Conservation (phyloP, 176 grass and related monocot genomes). For the Rhipidocladum racemiflorum region DNA sequence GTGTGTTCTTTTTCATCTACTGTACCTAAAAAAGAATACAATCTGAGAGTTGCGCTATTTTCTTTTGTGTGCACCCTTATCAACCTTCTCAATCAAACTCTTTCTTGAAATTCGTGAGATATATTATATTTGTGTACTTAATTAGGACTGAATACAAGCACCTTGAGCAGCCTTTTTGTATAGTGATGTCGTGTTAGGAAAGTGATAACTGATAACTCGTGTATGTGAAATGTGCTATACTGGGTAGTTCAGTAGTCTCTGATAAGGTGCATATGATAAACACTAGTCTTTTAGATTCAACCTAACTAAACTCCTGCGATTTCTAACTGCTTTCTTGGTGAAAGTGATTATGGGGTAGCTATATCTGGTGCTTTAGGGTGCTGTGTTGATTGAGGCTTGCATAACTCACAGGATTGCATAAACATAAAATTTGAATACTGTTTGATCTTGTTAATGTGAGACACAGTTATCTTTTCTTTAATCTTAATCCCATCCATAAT, state of each 20-base stretch:
- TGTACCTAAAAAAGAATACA: neutral
- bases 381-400: neutral
- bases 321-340: neutral
- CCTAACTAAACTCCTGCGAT: neutral
- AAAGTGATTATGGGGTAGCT: neutral
- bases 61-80: neutral
- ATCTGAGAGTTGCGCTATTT: neutral
- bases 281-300: neutral
- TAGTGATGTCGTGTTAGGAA: neutral
- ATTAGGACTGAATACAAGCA: neutral
- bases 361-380: neutral
- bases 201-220: neutral
- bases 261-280: neutral
- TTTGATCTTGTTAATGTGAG: conserved; percentile 22
- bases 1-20: neutral
- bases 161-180: neutral
- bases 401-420: conserved; percentile 6
- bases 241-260: neutral
- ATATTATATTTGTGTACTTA: neutral
- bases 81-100: neutral
- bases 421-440: neutral
- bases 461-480: neutral
- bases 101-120: conserved; percentile 9
- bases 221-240: neutral
- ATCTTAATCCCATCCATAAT: neutral